These are phyloP conservation scores for Emergomyces pasteurianus DNA, from an alignment of 2,329 filamentous ascomycete genomes.

Conservation along the genomic window DNA sequence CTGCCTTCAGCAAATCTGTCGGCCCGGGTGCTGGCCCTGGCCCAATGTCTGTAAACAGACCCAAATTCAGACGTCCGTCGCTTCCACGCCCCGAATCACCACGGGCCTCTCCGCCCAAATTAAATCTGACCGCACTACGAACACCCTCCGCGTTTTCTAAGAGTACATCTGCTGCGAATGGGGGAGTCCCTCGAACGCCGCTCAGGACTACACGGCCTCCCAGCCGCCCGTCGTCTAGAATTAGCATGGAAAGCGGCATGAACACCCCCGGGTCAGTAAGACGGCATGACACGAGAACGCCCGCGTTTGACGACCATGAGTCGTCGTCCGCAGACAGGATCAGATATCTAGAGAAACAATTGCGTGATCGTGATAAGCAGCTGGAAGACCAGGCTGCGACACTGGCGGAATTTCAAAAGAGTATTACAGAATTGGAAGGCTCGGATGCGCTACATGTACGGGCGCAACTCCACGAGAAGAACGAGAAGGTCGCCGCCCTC, in stretches of 20 bases:
- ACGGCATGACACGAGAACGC: slow-evolving; percentile 20
- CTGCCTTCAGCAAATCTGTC: slow-evolving; percentile 79
- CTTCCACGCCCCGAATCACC: slow-evolving; percentile 84
- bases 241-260: slow-evolving; percentile 28
- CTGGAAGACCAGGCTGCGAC: slow-evolving; percentile 77
- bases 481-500: slow-evolving; percentile 87
- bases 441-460: slow-evolving; percentile 67
- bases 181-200: slow-evolving; percentile 36
- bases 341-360: slow-evolving; percentile 56
- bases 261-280: slow-evolving; percentile 17
- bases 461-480: slow-evolving; percentile 80
- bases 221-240: slow-evolving; percentile 27
- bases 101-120: slow-evolving; percentile 45
- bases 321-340: slow-evolving; percentile 61
- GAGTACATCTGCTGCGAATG: slow-evolving; percentile 16
- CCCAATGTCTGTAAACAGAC: slow-evolving; percentile 51
- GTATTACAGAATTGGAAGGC: slow-evolving; percentile 69
- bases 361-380: slow-evolving; percentile 76
- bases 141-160: slow-evolving; percentile 38
- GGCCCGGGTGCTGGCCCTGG: slow-evolving; percentile 64
- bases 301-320: slow-evolving; percentile 10
- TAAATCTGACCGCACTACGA: slow-evolving; percentile 43
- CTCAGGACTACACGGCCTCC: slow-evolving; percentile 24
- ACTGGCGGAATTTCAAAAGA: slow-evolving; percentile 80
- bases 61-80: slow-evolving; percentile 55